Percentiles rank a stretch among this genome's conserved stretches.
phyloP scores from a whole-genome alignment of 2,329 filamentous ascomycete genomes.

The Penicillium sp. region DNA sequence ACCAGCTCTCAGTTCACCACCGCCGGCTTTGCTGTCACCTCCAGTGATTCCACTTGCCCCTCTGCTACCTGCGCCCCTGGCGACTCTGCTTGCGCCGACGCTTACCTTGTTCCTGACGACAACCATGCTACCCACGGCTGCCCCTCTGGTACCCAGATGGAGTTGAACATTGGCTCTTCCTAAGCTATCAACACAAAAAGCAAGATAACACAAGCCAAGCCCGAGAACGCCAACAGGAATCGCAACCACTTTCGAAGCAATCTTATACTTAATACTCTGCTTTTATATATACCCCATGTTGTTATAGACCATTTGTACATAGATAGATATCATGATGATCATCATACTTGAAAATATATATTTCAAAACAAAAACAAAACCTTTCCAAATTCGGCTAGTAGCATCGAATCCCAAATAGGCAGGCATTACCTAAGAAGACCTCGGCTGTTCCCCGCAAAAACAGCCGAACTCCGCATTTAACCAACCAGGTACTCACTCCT shows the following conservation, averaged over 20 bases:
- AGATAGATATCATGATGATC: not conserved
- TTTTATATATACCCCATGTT: not conserved
- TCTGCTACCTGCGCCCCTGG: constrained; percentile 33
- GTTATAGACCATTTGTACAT: not conserved
- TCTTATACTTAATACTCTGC: not conserved
- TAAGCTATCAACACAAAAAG: not conserved
- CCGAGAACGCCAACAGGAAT: not conserved
- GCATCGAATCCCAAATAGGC: not conserved
- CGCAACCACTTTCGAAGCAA: not conserved
- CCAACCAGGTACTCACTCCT: not conserved
- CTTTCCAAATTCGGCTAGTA: not conserved
- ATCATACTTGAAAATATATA: not conserved
- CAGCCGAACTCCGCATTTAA: not conserved
- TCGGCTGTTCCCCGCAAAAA: not conserved
- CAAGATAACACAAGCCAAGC: not conserved
- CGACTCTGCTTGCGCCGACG: constrained; percentile 32
- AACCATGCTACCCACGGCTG: constrained; percentile 42
- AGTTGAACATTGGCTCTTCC: constrained; percentile 29
- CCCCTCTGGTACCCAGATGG: constrained; percentile 32
- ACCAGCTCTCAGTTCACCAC: constrained; percentile 29
- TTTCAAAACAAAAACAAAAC: not conserved
- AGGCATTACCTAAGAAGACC: not conserved
- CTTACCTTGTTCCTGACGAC: constrained; percentile 39
- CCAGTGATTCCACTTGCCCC: constrained; percentile 29
- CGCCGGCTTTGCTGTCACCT: constrained; percentile 33